Evolutionary conservation across 2,329 filamentous ascomycete genomes (phyloP).

Genomic region (Leptographium wingfieldii): DNA sequence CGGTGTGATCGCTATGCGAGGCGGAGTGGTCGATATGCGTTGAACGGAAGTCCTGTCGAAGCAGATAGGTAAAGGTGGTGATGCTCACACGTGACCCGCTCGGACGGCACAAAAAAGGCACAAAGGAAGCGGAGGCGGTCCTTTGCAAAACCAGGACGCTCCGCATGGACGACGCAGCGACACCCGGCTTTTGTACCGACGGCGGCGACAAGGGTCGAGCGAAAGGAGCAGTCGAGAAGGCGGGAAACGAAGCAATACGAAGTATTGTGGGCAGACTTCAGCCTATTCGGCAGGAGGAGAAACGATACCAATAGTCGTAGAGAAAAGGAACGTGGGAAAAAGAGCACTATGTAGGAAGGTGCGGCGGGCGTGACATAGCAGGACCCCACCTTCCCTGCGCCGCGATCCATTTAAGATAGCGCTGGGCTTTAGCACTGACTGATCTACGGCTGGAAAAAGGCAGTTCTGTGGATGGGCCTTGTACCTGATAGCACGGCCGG

Average conservation of each 20-base stretch:
- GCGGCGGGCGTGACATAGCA: background rate
- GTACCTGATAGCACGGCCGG: background rate
- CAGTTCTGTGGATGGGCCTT: background rate
- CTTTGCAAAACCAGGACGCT: background rate
- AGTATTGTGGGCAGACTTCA: background rate
- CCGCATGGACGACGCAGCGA: background rate
- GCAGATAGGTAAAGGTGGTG: background rate
- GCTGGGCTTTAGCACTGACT: background rate
- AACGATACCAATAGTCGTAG: background rate
- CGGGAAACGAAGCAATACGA: background rate
- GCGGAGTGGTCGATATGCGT: background rate
- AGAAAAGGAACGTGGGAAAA: background rate
- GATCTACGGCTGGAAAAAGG: background rate
- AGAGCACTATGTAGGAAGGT: background rate
- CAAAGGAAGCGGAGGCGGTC: background rate
- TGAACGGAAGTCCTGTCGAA: background rate
- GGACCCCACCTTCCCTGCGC: background rate
- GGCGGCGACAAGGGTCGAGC: background rate
- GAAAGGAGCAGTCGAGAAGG: background rate
- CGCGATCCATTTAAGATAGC: background rate
- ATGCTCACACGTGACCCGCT: background rate
- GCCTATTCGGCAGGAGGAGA: background rate
- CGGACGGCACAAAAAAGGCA: background rate
- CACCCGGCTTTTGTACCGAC: background rate
- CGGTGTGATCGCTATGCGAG: background rate